A percentile compares a stretch with the other conserved stretches of the same genome.
Conservation (phyloP, 257 asterid genomes). For the Mentha longifolia region DNA sequence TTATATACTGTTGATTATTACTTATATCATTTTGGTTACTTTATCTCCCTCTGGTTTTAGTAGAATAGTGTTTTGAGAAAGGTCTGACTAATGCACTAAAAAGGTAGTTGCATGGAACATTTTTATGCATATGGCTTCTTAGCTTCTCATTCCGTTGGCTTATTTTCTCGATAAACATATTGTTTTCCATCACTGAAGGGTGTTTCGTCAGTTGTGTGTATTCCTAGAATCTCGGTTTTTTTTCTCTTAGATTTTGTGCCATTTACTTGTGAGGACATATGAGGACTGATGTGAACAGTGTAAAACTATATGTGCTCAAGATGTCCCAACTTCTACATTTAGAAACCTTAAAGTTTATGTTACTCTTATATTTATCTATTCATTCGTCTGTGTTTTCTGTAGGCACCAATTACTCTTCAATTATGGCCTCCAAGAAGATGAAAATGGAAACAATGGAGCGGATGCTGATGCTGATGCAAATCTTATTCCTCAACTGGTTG, state of each 20-base stretch:
- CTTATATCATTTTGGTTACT: background rate
- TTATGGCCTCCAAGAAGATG: slow-evolving; percentile 75
- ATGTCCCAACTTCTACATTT: slow-evolving; percentile 12
- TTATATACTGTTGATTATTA: slow-evolving; percentile 3
- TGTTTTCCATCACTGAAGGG: background rate
- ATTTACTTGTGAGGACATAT: slow-evolving; percentile 7
- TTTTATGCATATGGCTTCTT: background rate
- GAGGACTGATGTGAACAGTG: background rate
- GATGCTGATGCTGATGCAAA: slow-evolving; percentile 81
- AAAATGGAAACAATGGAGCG: slow-evolving; percentile 42
- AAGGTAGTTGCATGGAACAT: background rate
- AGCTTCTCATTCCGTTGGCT: slow-evolving; percentile 1
- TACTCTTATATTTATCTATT: background rate
- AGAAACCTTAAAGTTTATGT: slow-evolving; percentile 11
- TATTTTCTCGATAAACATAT: background rate
- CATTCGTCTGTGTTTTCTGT: slow-evolving; percentile 12
- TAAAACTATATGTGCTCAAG: background rate
- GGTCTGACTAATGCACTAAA: background rate
- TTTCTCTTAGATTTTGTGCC: background rate
- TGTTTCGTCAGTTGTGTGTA: background rate
- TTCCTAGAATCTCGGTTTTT: background rate
- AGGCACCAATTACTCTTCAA: slow-evolving; percentile 83
- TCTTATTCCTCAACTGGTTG: slow-evolving; percentile 80
- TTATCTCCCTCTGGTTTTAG: slow-evolving; percentile 1
- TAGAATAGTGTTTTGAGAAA: background rate